phyloP scores from a whole-genome alignment of 148 eudicot species.

The Nepenthes gracilis region DNA sequence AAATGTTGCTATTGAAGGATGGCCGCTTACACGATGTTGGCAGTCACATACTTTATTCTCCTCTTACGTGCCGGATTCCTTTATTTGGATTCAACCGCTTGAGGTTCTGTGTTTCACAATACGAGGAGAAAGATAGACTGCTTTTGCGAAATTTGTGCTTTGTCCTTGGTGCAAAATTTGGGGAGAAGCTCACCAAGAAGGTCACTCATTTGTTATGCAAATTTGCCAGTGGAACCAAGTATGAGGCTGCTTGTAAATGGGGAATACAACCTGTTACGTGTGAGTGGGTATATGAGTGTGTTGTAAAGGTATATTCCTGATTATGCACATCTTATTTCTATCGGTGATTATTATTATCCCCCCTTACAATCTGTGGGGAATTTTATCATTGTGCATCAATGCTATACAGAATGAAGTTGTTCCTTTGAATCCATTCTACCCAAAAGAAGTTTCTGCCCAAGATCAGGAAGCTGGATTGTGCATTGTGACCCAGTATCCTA shows the following conservation, averaged over 20 bases:
- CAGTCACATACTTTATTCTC: conserved; percentile 86
- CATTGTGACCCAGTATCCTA: conserved; percentile 72
- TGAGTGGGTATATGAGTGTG: conserved; percentile 89
- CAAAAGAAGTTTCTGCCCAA: conserved; percentile 55
- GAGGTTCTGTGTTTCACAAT: conserved; percentile 75
- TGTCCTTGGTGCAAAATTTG: conserved; percentile 74
- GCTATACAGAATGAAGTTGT: conserved; percentile 52
- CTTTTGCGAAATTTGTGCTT: conserved; percentile 79
- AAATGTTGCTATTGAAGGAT: conserved; percentile 32
- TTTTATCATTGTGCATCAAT: conserved; percentile 2
- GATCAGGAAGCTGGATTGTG: conserved; percentile 60
- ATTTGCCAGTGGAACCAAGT: conserved; percentile 73
- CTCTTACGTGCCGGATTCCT: conserved; percentile 85
- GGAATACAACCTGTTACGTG: conserved; percentile 52
- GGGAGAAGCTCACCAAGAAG: conserved; percentile 49
- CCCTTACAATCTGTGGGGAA: neutral
- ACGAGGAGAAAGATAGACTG: conserved; percentile 60
- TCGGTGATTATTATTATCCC: neutral
- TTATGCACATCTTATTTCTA: conserved; percentile 2
- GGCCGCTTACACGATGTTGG: conserved; percentile 65
- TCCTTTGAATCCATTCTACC: conserved; percentile 36
- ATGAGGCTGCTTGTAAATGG: conserved; percentile 67
- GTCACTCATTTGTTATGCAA: conserved; percentile 82
- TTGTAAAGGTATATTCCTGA: conserved; percentile 42
- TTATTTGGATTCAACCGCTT: conserved; percentile 57